These are phyloP conservation scores for Xeromyces bisporus DNA, from an alignment of 495 filamentous ascomycete species.

Conservation along the genomic window DNA sequence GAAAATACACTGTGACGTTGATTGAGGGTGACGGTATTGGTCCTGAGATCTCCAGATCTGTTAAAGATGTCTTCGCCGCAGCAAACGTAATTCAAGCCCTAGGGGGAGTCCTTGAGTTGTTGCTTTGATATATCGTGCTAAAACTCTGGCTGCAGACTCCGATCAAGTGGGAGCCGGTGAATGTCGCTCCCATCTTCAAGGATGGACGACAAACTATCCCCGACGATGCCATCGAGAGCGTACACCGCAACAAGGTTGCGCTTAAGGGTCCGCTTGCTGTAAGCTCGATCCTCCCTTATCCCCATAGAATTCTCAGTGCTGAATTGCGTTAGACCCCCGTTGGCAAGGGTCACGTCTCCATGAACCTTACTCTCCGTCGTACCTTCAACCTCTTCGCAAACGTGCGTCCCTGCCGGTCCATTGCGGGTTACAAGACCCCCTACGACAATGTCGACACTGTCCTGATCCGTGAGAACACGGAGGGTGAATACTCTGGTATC, in stretches of 20 bases:
- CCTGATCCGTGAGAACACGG: conserved; percentile 97
- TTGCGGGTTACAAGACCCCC: conserved; percentile 93
- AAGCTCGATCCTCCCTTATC: conserved; percentile 29
- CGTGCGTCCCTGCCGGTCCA: conserved; percentile 88
- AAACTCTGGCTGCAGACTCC: conserved; percentile 63
- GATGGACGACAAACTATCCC: conserved; percentile 87
- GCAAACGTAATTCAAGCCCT: conserved; percentile 80
- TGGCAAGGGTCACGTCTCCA: conserved; percentile 96
- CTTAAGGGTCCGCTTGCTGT: conserved; percentile 95
- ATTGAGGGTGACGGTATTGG: conserved; percentile 99
- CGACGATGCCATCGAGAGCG: conserved; percentile 75
- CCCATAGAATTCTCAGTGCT: no score
- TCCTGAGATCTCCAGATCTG: conserved; percentile 89
- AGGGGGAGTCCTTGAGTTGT: no score
- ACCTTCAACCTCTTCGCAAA: conserved; percentile 99
- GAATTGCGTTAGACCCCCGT: conserved; percentile 58
- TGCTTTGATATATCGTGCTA: no score
- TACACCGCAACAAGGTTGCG: conserved; percentile 83
- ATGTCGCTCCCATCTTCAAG: conserved; percentile 83
- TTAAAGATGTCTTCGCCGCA: conserved; percentile 94
- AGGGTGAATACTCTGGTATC: conserved; percentile 98
- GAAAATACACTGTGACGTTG: conserved; percentile 85
- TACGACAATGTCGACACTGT: conserved; percentile 97
- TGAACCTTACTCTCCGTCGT: conserved; percentile 93
- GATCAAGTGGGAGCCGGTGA: conserved; percentile 91